These are phyloP conservation scores for Carallia brachiata DNA, from an alignment of 345 rosid genomes.

Conservation along the genomic window DNA sequence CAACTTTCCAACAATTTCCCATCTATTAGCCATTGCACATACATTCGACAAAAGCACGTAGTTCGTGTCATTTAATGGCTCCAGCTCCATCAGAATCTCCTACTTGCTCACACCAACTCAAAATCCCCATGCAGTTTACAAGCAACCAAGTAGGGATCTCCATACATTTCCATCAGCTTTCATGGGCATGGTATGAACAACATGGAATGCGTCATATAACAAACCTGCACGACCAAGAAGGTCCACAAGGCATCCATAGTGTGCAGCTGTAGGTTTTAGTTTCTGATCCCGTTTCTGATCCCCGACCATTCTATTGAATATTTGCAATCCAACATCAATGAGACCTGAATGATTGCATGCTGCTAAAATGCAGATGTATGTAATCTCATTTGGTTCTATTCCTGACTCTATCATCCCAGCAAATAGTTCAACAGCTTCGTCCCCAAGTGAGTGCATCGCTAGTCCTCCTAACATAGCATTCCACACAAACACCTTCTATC, in stretches of 20 bases:
- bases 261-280: slow-evolving; percentile 14
- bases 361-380: slow-evolving; percentile 18
- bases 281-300: too few species aligned
- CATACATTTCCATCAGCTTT: slow-evolving; percentile 14
- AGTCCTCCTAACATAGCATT: slow-evolving; percentile 9
- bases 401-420: slow-evolving; percentile 14
- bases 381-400: slow-evolving; percentile 25
- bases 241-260: slow-evolving; percentile 18
- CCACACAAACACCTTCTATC: slow-evolving; percentile 26
- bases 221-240: slow-evolving; percentile 18
- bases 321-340: slow-evolving; percentile 17
- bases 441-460: slow-evolving; percentile 20
- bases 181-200: slow-evolving; percentile 14
- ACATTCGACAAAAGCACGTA: slow-evolving; percentile 25
- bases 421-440: slow-evolving; percentile 24
- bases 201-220: slow-evolving; percentile 13
- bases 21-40: slow-evolving; percentile 17
- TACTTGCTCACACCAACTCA: slow-evolving; percentile 15
- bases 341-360: slow-evolving; percentile 28
- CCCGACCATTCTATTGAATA: slow-evolving; percentile 16
- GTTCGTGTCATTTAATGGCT: slow-evolving; percentile 19
- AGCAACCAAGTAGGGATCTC: slow-evolving; percentile 19
- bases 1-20: slow-evolving; percentile 15
- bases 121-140: slow-evolving; percentile 19
- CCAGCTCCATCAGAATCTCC: slow-evolving; percentile 20